Evolutionary conservation across 2,329 filamentous ascomycete species (phyloP), one percentile per base, ranked within the genome.

Genomic region (Pleoardoris graminearum): DNA sequence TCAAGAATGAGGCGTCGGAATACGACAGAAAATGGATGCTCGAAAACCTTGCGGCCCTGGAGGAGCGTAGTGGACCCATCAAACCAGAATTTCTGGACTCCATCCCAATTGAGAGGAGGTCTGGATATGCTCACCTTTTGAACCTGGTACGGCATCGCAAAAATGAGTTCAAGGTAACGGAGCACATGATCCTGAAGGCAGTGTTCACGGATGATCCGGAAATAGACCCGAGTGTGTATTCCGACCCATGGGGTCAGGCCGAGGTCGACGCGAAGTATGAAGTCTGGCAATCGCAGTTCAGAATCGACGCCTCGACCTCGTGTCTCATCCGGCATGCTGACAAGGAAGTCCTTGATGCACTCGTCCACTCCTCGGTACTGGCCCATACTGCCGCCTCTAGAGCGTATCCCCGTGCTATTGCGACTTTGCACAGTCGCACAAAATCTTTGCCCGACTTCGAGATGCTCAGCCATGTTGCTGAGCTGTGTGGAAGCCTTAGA

Each of bases 91-190:
- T 16, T 10, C 7, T 25, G 2, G 27, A 33, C 3, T 16, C 23
- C 12, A 14, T 33, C 27, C 16, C 16, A 5, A 23, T 29, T 1
- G 6, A 33, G 3, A 12, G 25, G 7, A 25, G 30, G 16, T 8
- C 1, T 2, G 46, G 27, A 16, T 49, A 49, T 12, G 21, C 36
- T 11, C 32, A 25, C 25, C 27, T 49, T 16, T 16, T 49, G 12
- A 49, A 49, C 12, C 19, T 49, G 7, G 17, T 49, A 8, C 46
- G 46, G 3, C 41, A 49, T 17, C 25, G 46, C 11, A 33, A 12
- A 19, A 14, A 3, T 2, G 46, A 41, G 2, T 23, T 49, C 12
- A 25, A 2, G 16, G 41, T 49, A n/a, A 49, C 46, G 7, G 7
- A 12, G n/a, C 12, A 35, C 1, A 6, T 30, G 8, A 32, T 48